A percentile compares a stretch with the other conserved stretches of the same genome.
Evolutionary conservation across 306 rosid genomes (phyloP).

Genomic region (Castanospermum australe): DNA sequence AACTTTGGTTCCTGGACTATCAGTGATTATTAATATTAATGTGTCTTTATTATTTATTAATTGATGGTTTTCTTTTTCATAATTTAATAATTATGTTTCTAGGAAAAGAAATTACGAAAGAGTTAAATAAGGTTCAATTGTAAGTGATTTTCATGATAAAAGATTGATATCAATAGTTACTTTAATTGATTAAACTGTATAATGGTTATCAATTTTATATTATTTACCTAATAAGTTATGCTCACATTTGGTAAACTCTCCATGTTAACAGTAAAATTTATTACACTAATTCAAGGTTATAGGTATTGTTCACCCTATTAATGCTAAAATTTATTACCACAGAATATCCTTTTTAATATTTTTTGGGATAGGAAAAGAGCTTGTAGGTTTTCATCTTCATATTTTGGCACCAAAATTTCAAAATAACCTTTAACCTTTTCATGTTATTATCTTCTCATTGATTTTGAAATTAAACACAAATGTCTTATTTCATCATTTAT

Average conservation of each 20-base stretch:
- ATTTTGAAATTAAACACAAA: too few species aligned
- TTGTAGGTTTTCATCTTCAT: too few species aligned
- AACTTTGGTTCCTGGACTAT: neutral
- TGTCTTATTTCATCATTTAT: too few species aligned
- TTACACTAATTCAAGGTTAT: neutral
- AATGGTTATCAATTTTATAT: neutral
- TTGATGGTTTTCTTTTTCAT: neutral
- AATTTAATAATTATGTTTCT: neutral
- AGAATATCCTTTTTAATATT: neutral
- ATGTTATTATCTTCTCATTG: too few species aligned
- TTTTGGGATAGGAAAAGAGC: too few species aligned
- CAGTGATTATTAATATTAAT: neutral
- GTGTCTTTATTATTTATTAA: too few species aligned
- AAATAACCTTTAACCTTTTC: too few species aligned
- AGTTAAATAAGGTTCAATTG: neutral
- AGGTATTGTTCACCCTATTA: neutral
- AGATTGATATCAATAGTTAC: neutral
- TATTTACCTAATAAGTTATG: neutral
- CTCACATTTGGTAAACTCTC: neutral
- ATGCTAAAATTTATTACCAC: neutral
- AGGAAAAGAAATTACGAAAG: neutral
- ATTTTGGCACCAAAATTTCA: too few species aligned
- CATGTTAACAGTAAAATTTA: neutral
- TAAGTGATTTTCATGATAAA: too few species aligned
- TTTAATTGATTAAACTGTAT: neutral